Percentiles rank a stretch among this genome's conserved stretches.
Conservation (phyloP, 805 yeast species). For the Candida cerambycidarum region DNA sequence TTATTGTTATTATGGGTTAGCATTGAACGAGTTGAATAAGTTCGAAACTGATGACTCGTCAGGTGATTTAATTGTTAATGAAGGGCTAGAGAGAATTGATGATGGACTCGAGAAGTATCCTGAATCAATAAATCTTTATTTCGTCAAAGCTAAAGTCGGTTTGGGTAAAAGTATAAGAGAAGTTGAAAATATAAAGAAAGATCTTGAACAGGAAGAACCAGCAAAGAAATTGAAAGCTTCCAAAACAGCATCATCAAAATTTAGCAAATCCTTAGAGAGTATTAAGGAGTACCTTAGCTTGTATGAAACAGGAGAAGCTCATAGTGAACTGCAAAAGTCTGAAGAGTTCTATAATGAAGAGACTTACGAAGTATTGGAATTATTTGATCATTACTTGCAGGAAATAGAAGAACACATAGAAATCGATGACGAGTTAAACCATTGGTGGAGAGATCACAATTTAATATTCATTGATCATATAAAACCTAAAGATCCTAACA, state of each 20-base stretch:
- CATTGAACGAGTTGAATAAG: constrained; percentile 62
- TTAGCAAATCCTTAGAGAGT: constrained; percentile 47
- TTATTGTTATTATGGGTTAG: constrained; percentile 59
- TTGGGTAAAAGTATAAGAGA: constrained; percentile 51
- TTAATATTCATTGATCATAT: constrained; percentile 20
- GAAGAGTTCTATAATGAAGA: constrained; percentile 39
- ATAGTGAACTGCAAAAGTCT: constrained; percentile 22
- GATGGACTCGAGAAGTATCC: constrained; percentile 55
- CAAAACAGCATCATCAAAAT: constrained; percentile 20
- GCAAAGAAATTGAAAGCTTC: constrained; percentile 41
- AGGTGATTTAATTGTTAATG: constrained; percentile 51
- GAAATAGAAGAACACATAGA: constrained; percentile 32
- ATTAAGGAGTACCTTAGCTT: not conserved
- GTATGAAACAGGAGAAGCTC: constrained; percentile 45
- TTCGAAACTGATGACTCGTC: constrained; percentile 41
- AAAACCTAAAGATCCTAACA: no score
- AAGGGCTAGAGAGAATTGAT: constrained; percentile 68
- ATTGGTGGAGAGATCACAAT: constrained; percentile 56
- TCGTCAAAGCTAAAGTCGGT: constrained; percentile 56
- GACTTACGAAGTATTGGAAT: constrained; percentile 52
- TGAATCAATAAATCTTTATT: constrained; percentile 44
- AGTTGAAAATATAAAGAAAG: constrained; percentile 35
- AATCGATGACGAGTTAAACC: constrained; percentile 41
- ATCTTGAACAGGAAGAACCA: no score
- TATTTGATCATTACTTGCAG: constrained; percentile 67